phyloP scores from a whole-genome alignment of 768 basidiomycete species.

The Exidia glandulosa region DNA sequence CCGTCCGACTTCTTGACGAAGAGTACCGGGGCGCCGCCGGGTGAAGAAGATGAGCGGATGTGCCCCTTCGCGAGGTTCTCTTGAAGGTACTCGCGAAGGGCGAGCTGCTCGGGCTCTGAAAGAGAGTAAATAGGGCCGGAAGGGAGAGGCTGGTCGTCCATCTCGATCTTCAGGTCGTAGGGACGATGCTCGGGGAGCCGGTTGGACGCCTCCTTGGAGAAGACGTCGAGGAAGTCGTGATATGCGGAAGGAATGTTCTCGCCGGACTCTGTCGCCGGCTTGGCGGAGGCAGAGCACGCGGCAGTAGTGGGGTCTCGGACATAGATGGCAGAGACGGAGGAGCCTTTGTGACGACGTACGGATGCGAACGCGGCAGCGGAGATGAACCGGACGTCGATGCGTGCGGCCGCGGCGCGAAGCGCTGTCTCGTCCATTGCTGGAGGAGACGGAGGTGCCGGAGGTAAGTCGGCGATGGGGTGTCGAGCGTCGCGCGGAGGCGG shows the following conservation, averaged over 20 bases:
- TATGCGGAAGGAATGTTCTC: not conserved
- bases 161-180: constrained; percentile 27
- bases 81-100: constrained; percentile 25
- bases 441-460: no score
- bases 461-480: not conserved
- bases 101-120: constrained; percentile 20
- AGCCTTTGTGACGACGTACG: not conserved
- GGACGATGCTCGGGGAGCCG: constrained; percentile 23
- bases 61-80: constrained; percentile 25
- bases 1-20: constrained; percentile 25
- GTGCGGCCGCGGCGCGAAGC: not conserved
- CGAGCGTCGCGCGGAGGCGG: not conserved
- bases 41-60: constrained; percentile 21
- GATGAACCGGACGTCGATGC: not conserved
- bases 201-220: constrained; percentile 2
- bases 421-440: not conserved
- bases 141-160: constrained; percentile 18
- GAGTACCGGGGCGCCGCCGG: constrained; percentile 15
- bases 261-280: not conserved
- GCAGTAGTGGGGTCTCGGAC: not conserved
- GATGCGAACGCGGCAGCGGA: not conserved
- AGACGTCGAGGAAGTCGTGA: constrained; percentile 1
- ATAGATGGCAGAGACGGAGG: not conserved
- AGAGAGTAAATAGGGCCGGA: constrained; percentile 26
- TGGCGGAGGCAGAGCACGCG: not conserved